A percentile compares a stretch with the other conserved stretches of the same genome.
Evolutionary conservation across 2,329 filamentous ascomycete species (phyloP).

Genomic region (Cladosporium halotolerans): DNA sequence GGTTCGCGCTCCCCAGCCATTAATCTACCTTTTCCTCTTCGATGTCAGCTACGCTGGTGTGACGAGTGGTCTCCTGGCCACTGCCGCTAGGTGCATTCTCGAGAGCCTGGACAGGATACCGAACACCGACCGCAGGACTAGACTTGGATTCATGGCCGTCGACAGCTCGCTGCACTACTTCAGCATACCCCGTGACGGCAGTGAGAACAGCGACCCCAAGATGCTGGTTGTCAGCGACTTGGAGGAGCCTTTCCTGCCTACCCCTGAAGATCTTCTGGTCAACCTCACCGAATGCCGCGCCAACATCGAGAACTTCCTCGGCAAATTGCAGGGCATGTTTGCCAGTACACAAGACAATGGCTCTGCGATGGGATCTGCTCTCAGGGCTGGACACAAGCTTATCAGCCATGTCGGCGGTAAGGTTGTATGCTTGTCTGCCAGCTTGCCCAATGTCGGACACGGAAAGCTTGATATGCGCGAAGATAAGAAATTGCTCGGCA

Average conservation of each 20-base stretch:
- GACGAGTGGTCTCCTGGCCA: constrained; percentile 84
- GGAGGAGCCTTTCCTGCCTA: constrained; percentile 92
- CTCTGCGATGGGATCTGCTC: constrained; percentile 91
- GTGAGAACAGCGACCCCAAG: constrained; percentile 75
- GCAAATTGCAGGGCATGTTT: constrained; percentile 93
- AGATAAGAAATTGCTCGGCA: constrained; percentile 92
- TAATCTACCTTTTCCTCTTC: constrained; percentile 92
- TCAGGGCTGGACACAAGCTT: constrained; percentile 89
- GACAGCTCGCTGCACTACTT: constrained; percentile 96
- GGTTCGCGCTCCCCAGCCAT: constrained; percentile 90
- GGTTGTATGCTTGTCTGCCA: constrained; percentile 84
- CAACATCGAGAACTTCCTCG: constrained; percentile 86
- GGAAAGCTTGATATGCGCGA: constrained; percentile 90
- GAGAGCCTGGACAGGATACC: constrained; percentile 95
- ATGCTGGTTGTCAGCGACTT: constrained; percentile 95
- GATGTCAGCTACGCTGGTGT: constrained; percentile 90
- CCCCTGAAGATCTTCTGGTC: constrained; percentile 84
- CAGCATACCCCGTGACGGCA: constrained; percentile 79
- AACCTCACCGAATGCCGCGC: constrained; percentile 81
- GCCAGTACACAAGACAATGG: constrained; percentile 82
- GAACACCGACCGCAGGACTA: constrained; percentile 89
- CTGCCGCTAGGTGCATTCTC: constrained; percentile 84
- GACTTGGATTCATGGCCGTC: constrained; percentile 90
- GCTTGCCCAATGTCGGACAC: constrained; percentile 80
- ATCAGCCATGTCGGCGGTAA: constrained; percentile 93